A percentile compares a stretch with the other conserved stretches of the same genome.
phyloP scores from a whole-genome alignment of 257 asterid species.

The Cinchona pubescens region DNA sequence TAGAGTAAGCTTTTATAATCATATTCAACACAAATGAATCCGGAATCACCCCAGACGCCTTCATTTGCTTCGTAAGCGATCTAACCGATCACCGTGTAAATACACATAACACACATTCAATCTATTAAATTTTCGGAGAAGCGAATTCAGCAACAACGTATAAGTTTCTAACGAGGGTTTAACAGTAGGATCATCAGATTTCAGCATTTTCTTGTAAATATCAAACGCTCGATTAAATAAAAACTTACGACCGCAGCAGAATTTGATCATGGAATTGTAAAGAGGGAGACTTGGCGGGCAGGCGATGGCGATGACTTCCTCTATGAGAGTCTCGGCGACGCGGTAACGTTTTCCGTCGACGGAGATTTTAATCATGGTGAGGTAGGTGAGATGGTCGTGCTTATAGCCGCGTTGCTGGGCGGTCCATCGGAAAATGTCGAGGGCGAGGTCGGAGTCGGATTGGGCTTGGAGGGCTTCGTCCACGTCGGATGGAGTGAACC shows the following conservation, averaged over 20 bases:
- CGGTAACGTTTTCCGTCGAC: conserved; percentile 67
- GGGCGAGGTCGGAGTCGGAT: conserved; percentile 84
- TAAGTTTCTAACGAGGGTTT: conserved; percentile 80
- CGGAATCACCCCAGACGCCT: conserved; percentile 75
- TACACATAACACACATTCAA: conserved; percentile 69
- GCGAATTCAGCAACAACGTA: conserved; percentile 52
- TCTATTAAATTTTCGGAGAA: conserved; percentile 63
- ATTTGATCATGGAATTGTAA: conserved; percentile 80
- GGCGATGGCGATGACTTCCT: conserved; percentile 84
- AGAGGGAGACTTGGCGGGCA: conserved; percentile 57
- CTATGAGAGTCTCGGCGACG: conserved; percentile 63
- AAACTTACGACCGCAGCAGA: conserved; percentile 68
- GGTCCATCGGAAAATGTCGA: conserved; percentile 95
- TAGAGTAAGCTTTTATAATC: conserved; percentile 81
- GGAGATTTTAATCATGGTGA: conserved; percentile 58
- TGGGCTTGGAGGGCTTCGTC: conserved; percentile 59
- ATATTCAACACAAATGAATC: conserved; percentile 73
- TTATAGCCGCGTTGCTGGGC: conserved; percentile 85
- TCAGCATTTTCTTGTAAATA: conserved; percentile 72
- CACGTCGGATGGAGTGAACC: conserved; percentile 78
- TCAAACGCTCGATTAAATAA: conserved; percentile 83
- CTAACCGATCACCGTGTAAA: conserved; percentile 68
- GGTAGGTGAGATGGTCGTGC: conserved; percentile 65
- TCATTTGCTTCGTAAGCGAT: conserved; percentile 77
- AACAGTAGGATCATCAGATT: conserved; percentile 42